These are phyloP conservation scores for Puccinia coronata DNA, from an alignment of 1,284 basidiomycete species.

Conservation along the genomic window DNA sequence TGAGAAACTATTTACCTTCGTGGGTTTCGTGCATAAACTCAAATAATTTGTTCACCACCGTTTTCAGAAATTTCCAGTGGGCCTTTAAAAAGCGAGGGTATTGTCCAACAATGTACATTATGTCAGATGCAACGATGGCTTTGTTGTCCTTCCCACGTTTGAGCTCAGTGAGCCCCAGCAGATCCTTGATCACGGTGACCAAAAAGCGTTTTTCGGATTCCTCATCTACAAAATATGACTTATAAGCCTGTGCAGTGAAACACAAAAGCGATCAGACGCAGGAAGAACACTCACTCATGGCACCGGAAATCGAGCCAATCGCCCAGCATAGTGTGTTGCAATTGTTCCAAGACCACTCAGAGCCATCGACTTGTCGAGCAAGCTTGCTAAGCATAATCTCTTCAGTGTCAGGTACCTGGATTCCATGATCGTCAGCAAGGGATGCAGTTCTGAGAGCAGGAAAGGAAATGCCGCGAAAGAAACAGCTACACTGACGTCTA, in stretches of 20 bases:
- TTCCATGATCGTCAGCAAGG: not conserved
- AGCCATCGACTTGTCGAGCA: constrained; percentile 71
- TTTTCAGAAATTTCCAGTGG: constrained; percentile 99
- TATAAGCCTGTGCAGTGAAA: not conserved
- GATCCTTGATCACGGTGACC: constrained; percentile 98
- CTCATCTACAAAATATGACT: constrained; percentile 66
- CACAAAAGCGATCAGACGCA: not conserved
- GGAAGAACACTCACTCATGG: constrained; percentile 66
- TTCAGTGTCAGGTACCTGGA: constrained; percentile 49
- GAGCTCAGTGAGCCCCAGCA: constrained; percentile 94
- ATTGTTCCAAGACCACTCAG: constrained; percentile 99
- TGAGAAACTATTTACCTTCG: constrained; percentile 66
- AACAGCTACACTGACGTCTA: constrained; percentile 70
- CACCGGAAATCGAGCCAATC: constrained; percentile 97
- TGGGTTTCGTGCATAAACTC: constrained; percentile 99
- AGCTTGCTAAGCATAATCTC: constrained; percentile 50
- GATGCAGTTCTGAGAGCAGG: not conserved
- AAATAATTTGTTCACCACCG: constrained; percentile 98
- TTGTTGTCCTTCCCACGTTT: constrained; percentile 99
- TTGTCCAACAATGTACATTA: constrained; percentile 99
- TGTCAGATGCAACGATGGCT: constrained; percentile 97
- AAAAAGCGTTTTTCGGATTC: constrained; percentile 99
- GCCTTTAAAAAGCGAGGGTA: constrained; percentile 99
- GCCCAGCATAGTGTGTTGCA: constrained; percentile 99
- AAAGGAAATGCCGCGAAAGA: not conserved